Percentiles rank a stretch among this genome's conserved stretches.
phyloP scores from a whole-genome alignment of 106 monocot species.

The Dactylorhiza incarnata region DNA sequence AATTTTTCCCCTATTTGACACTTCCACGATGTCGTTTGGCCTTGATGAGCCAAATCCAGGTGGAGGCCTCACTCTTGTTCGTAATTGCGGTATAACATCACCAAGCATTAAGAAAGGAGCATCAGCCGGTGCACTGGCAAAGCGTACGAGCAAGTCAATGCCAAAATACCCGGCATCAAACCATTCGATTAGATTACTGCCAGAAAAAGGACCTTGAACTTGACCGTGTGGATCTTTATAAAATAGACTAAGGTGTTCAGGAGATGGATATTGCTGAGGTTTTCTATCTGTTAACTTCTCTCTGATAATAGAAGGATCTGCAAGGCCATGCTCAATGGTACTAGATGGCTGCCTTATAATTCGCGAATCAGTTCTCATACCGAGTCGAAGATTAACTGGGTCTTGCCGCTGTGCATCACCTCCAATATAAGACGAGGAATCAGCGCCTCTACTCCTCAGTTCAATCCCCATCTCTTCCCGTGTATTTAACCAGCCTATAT shows the following conservation, averaged over 20 bases:
- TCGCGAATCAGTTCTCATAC: conserved; percentile 14
- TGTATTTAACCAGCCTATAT: conserved; percentile 12
- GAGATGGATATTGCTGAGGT: conserved; percentile 35
- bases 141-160: conserved; percentile 81
- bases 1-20: conserved; percentile 16
- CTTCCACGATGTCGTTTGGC: conserved; percentile 29
- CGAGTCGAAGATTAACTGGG: conserved; percentile 19
- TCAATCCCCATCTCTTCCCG: conserved; percentile 34
- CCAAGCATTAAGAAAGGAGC: conserved; percentile 72
- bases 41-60: conserved; percentile 71
- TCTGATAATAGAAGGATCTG: conserved; percentile 16
- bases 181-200: conserved; percentile 87
- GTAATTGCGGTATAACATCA: conserved; percentile 93
- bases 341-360: conserved; percentile 29
- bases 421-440: conserved; percentile 19
- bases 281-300: conserved; percentile 29
- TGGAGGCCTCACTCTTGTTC: conserved; percentile 69
- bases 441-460: background rate
- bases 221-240: conserved; percentile 98
- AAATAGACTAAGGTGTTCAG: conserved; percentile 59
- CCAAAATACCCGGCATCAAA: conserved; percentile 97
- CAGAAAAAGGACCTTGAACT: conserved; percentile 96
- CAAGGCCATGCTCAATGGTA: conserved; percentile 14
- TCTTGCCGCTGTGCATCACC: conserved; percentile 25
- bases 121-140: conserved; percentile 52